Conservation (phyloP, 1,139 yeast genomes). For the Lodderomyces metapsilosis region DNA sequence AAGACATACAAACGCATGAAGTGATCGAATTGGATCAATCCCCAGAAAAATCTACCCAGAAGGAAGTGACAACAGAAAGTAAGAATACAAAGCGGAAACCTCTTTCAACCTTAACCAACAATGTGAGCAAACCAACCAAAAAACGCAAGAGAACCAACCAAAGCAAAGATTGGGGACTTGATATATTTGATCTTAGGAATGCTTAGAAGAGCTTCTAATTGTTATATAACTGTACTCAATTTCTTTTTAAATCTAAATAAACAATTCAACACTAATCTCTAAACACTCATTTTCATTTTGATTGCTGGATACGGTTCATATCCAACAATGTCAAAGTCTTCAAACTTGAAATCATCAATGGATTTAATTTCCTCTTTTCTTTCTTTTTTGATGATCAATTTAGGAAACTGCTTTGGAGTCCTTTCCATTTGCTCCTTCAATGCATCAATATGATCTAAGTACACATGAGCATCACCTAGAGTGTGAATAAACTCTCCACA, state of each 20-base stretch:
- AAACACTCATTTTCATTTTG: constrained; percentile 80
- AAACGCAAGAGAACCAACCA: constrained; percentile 10
- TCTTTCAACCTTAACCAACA: not conserved
- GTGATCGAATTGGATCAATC: not conserved
- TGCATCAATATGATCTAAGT: constrained; percentile 90
- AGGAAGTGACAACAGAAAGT: not conserved
- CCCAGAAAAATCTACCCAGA: not conserved
- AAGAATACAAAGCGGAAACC: not conserved
- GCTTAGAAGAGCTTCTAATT: not conserved
- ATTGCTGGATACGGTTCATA: constrained; percentile 83
- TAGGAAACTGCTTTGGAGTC: constrained; percentile 78
- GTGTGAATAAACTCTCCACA: constrained; percentile 95
- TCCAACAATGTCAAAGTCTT: constrained; percentile 77
- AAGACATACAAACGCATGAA: not conserved
- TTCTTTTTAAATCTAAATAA: no score
- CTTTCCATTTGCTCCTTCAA: constrained; percentile 74
- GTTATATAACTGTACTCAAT: no score
- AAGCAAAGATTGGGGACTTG: constrained; percentile 15
- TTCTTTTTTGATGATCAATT: constrained; percentile 62
- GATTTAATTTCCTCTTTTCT: constrained; percentile 44
- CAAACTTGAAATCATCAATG: constrained; percentile 85
- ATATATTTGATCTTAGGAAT: constrained; percentile 29
- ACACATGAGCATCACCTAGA: constrained; percentile 95
- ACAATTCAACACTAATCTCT: no score
- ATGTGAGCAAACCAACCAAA: not conserved